Evolutionary conservation across 2,329 filamentous ascomycete species (phyloP), one percentile per base, ranked within the genome.

Genomic region (Epichloe scottii): DNA sequence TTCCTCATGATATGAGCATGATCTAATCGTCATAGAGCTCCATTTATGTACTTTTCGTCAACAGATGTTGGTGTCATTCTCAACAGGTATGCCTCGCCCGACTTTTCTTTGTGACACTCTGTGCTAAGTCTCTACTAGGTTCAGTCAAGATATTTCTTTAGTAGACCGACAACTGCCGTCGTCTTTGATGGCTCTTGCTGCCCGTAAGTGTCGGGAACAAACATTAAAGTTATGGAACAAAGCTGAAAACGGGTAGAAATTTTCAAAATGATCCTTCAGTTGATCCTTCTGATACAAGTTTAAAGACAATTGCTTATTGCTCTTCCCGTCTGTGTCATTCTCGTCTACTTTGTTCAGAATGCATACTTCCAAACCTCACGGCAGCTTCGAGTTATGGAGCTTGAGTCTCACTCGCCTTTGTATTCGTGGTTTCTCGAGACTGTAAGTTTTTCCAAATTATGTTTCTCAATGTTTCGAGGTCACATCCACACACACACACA

Each of bases 381-480:
- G 0, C 78, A 81, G 55, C 63, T 82, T 3, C 73, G 77, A 38
- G 68, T 76, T 12, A 59, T 81, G 30, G 78, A 81, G 46, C 65
- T 81, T 1, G 76, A 81, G 55, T 70, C 75, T 0, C 73, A 73
- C 46, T 68, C 76, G 0, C 71, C 70, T 0, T 63, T 81, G 0
- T 74, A 61, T 41, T 65, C 64, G 0, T 64, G 58, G 43, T 66
- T 73, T 17, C 51, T 73, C 4, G 70, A 74, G 55, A 66, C 69
- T 0, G 63, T 51, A 53, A 47, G 14, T 52, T 34, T 10, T 26
- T 10, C 34, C 11, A 19, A 33, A 23, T 14, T 48, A 23, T 23
- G 1, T 23, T 23, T 23, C 21, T 23, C 21, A 23, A 23, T 23
- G 21, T 23, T 23, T 23, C 21, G 21, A 23, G 21, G 21, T 23